Conservation (phyloP, 441 rosid genomes). For the Cnidoscolus chayamansa region DNA sequence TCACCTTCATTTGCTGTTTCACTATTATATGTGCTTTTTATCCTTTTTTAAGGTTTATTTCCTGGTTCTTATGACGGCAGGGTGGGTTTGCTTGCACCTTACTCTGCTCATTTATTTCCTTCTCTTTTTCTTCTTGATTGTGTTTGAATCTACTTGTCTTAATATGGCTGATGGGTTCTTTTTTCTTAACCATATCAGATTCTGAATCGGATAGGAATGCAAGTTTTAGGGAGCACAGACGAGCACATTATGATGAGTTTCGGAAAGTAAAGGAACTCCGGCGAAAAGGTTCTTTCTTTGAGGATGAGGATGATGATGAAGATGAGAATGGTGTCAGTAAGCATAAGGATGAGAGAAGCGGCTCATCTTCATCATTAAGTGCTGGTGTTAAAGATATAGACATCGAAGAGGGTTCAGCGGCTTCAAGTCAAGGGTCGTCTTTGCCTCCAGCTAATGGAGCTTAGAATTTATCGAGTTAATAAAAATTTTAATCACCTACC, state of each 20-base stretch:
- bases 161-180: constrained; percentile 1
- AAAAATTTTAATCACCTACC: constrained; percentile 10
- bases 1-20: not conserved
- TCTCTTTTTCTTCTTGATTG: not conserved
- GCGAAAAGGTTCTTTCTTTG: constrained; percentile 57
- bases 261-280: constrained; percentile 76
- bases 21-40: not conserved
- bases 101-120: not conserved
- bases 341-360: constrained; percentile 25
- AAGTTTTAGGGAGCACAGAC: constrained; percentile 74
- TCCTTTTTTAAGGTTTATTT: not conserved
- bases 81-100: not conserved
- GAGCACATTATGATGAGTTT: constrained; percentile 87
- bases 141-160: not conserved
- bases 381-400: constrained; percentile 43
- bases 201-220: constrained; percentile 29
- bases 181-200: not conserved
- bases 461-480: constrained; percentile 18
- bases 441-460: constrained; percentile 34
- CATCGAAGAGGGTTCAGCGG: constrained; percentile 36
- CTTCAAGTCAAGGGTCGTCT: constrained; percentile 27
- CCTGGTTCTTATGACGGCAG: not conserved
- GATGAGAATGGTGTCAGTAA: constrained; percentile 17
- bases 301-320: constrained; percentile 54
- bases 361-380: constrained; percentile 42